Base-by-base conservation (phyloP, 257 asterid genomes). In the Nicotiana tomentosiformis region DNA sequence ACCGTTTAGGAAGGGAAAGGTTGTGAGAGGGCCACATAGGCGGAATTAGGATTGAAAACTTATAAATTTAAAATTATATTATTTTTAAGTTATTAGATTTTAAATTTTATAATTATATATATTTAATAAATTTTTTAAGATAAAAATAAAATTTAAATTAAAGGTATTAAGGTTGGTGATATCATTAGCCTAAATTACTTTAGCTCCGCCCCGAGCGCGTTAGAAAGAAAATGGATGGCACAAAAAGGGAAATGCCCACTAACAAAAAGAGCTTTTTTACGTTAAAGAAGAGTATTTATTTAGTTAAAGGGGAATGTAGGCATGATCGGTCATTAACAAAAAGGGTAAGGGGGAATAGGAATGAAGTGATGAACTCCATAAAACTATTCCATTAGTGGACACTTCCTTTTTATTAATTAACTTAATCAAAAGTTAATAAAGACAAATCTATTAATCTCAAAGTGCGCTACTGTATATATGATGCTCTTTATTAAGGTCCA, bases 201-300 rank as follows among this genome's bases (percentile, higher is more conserved):
- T 37, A 35, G 43, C 43, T 37, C 43, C 9, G 43, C 8, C 9
- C 43, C 9, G 43, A 78, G 83, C 83, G 80, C 5, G 77, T 49
- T 65, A 70, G 72, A 82, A 72, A 83, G 90, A 57, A 81, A 83
- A 39, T 69, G 64, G 79, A 88, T 82, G 86, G 87, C 66, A 67
- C 66, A 58, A 64, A 88, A 90, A 91, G 86, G 60, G 87, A 79
- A 92, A 92, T 91, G 94, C 95, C 98, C 98, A 93, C 97, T 93
- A 88, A 87, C 82, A 87, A 86, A 77, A 66, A 39, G 74, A 64
- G 62, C 78, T 66, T 85, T 43, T 87, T 82, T 80, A n/a, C 82
- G 77, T 43, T 82, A 83, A 86, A 70, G 18, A n/a, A 74, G 82
- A 84, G 70, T 77, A 55, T 81, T 77, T 77, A 55, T 81, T 77